phyloP scores from a whole-genome alignment of 1,284 basidiomycete genomes.

The Rhodotorula sp. region DNA sequence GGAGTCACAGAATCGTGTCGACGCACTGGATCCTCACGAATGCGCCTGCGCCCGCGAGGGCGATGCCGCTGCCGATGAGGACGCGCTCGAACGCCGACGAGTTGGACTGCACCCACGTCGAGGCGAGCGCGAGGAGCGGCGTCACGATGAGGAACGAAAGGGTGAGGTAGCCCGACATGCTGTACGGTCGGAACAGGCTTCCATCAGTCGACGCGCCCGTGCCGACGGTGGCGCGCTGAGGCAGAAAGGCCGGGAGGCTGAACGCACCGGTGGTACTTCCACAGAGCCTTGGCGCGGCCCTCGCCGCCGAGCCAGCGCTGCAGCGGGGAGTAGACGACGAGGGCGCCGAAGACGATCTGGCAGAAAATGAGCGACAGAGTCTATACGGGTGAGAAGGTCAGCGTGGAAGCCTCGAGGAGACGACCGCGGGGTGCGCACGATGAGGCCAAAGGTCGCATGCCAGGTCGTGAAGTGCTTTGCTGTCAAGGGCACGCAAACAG shows the following conservation, averaged over 20 bases:
- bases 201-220: too few relatives aligned
- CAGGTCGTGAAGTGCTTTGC: constrained; percentile 42
- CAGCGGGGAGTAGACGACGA: constrained; percentile 38
- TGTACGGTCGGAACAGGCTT: too few relatives aligned
- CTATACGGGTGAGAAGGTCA: background rate
- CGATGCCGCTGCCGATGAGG: constrained; percentile 30
- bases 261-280: constrained; percentile 44
- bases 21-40: constrained; percentile 18
- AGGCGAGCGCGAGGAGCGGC: constrained; percentile 37
- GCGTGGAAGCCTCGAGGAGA: background rate
- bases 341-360: constrained; percentile 40
- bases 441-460: constrained; percentile 40
- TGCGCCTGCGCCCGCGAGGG: constrained; percentile 21
- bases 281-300: constrained; percentile 33
- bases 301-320: constrained; percentile 29
- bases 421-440: background rate
- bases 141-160: constrained; percentile 37
- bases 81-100: constrained; percentile 20
- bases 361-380: constrained; percentile 34
- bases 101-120: constrained; percentile 41
- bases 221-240: background rate
- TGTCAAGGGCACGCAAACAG: background rate
- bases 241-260: too few relatives aligned
- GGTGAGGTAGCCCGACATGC: constrained; percentile 40
- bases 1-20: too few relatives aligned